A percentile compares a stretch with the other conserved stretches of the same genome.
Conservation (phyloP, 2,329 filamentous ascomycete species). For the Amauroascus niger region DNA sequence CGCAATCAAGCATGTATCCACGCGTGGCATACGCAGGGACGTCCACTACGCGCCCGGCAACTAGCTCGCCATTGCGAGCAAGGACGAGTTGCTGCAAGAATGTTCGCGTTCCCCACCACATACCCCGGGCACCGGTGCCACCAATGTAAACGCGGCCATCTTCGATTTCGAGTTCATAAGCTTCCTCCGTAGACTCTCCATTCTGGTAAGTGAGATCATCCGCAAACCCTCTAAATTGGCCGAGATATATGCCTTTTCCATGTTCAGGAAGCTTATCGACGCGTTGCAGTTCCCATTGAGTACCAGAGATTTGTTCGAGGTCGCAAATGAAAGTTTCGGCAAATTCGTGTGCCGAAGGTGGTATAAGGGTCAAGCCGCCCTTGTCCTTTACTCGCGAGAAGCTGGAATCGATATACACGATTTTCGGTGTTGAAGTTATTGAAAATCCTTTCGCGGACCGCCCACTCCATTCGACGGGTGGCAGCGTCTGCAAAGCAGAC, state of each 20-base stretch:
- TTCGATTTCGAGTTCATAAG: constrained; percentile 39
- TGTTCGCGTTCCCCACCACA: constrained; percentile 44
- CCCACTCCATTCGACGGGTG: constrained; percentile 27
- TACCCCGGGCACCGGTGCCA: not conserved
- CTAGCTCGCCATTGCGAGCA: constrained; percentile 29
- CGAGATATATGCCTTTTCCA: constrained; percentile 38
- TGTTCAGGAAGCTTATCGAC: constrained; percentile 29
- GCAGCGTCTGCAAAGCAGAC: constrained; percentile 33
- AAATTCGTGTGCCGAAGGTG: constrained; percentile 43
- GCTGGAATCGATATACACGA: constrained; percentile 35
- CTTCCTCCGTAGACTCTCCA: constrained; percentile 41
- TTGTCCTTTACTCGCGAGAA: constrained; percentile 37
- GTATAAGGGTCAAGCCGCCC: constrained; percentile 44
- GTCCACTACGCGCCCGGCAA: constrained; percentile 40
- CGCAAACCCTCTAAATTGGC: constrained; percentile 24
- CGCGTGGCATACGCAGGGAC: constrained; percentile 44
- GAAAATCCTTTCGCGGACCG: constrained; percentile 21
- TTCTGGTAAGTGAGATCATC: constrained; percentile 39
- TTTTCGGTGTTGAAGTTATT: constrained; percentile 19
- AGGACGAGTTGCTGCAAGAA: constrained; percentile 44
- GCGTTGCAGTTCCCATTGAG: constrained; percentile 35
- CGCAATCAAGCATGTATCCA: constrained; percentile 46
- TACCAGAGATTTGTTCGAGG: constrained; percentile 34
- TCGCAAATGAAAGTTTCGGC: constrained; percentile 41
- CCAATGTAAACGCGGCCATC: constrained; percentile 32